Evolutionary conservation across 2,329 filamentous ascomycete genomes (phyloP).

Genomic region (Metarhizium sp.): DNA sequence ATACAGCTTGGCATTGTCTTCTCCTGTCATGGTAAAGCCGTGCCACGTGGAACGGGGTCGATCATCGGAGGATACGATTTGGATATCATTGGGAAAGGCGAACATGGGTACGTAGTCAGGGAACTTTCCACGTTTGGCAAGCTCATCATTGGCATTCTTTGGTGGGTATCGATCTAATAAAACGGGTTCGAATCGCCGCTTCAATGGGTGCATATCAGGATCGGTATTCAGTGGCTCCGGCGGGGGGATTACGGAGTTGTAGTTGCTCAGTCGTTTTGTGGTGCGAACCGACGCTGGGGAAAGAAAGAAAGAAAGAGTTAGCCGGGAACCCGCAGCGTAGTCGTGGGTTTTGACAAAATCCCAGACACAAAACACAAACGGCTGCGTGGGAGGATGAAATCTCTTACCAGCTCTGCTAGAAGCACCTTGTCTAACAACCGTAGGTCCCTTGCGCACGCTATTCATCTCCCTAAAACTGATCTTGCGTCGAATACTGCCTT

Average conservation of each 20-base stretch:
- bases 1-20: constrained; percentile 85
- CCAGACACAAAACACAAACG: not conserved
- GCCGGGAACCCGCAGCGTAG: not conserved
- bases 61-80: constrained; percentile 91
- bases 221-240: constrained; percentile 85
- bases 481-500: constrained; percentile 85
- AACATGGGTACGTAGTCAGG: constrained; percentile 99
- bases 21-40: constrained; percentile 94
- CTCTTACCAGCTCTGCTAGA: constrained; percentile 32
- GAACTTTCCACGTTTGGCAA: constrained; percentile 72
- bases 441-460: constrained; percentile 81
- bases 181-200: constrained; percentile 91
- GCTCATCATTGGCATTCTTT: constrained; percentile 70
- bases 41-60: constrained; percentile 96
- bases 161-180: constrained; percentile 89
- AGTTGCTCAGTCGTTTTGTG: constrained; percentile 84
- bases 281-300: constrained; percentile 57
- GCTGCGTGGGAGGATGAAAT: not conserved
- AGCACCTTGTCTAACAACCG: constrained; percentile 61
- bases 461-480: constrained; percentile 94
- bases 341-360: not conserved
- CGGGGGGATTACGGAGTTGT: constrained; percentile 93
- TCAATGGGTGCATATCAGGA: constrained; percentile 90
- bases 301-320: not conserved
- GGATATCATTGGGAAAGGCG: constrained; percentile 95